Base-by-base conservation (phyloP, 2,329 filamentous ascomycete genomes). In the Bertia moriformis region DNA sequence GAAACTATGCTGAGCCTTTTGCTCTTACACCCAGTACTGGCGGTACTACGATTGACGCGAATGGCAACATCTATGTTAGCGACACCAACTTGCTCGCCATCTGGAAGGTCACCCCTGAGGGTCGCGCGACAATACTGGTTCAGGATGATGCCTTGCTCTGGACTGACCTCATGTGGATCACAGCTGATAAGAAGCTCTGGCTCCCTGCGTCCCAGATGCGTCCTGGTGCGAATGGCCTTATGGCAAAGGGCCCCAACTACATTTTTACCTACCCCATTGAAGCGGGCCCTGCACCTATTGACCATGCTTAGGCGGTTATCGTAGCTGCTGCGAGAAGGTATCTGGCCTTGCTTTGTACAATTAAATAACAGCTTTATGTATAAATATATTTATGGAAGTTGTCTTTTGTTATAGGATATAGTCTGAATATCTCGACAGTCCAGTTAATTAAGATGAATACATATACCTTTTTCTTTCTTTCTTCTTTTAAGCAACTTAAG, bases 21-120 rank as follows among this genome's bases (percentile, higher is more conserved):
- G 22, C 22, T 27, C 22, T 27, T 27, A 27, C 22, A n/a, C 22
- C 22, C n/a, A 10, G 7, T 27, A 27, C 22, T 27, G 22, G 22
- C 22, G 22, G 22, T 27, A 27, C 22, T 10, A 27, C 22, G 22
- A 27, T 27, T 46, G 58, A 60, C 39, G 55, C 51, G 1, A 37
- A 53, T 7, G 58, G 58, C 3, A 58, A 56, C 40, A 54, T 60
- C 19, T 61, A 60, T 42, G 40, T 47, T 38, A 53, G 50, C 43
- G 58, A 60, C 42, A 54, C 49, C 1, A 52, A 60, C 38, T 18
- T 39, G 13, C 18, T 43, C n/a, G 40, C 41, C 13, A 43, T 42
- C 35, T 43, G 39, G 43, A 46, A 43, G 13, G 41, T 44, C n/a
- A 43, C 38, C 4, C 33, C 43, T 0, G 40, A 45, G 10, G 44